Conservation (phyloP, 352 stramenopile species). For the Globisporangium solare region DNA sequence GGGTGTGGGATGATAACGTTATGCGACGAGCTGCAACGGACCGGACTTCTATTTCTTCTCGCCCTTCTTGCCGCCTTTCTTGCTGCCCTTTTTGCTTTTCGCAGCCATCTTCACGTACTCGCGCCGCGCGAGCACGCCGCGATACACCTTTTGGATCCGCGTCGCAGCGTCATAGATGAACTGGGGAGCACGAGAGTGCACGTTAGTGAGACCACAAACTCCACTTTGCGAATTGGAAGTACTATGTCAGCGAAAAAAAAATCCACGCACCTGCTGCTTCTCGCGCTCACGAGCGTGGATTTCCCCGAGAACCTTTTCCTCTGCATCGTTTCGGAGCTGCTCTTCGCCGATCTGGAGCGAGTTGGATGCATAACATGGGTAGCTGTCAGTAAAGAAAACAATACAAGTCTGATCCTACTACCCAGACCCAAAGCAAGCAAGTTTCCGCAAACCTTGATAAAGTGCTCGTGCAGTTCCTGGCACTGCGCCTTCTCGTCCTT, state of each 20-base stretch:
- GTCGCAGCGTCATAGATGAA: conserved; percentile 69
- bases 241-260: not conserved
- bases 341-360: conserved; percentile 72
- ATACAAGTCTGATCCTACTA: not conserved
- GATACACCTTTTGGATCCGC: conserved; percentile 80
- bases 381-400: not conserved
- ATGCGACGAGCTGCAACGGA: not conserved
- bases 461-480: conserved; percentile 76
- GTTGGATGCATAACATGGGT: not conserved
- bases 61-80: conserved; percentile 41
- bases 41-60: conserved; percentile 23
- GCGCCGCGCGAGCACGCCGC: conserved; percentile 52
- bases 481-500: conserved; percentile 50
- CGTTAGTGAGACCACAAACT: not conserved
- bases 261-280: conserved; percentile 57
- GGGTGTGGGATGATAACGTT: not conserved
- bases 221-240: not conserved
- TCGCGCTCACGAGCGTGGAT: conserved; percentile 65
- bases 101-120: conserved; percentile 70
- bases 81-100: conserved; percentile 79
- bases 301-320: conserved; percentile 69
- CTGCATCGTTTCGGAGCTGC: conserved; percentile 75
- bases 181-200: conserved; percentile 16
- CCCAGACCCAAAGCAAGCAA: not conserved
- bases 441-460: conserved; percentile 56